phyloP scores from a whole-genome alignment of 75 land plant genomes.

The Cryptomeria japonica region DNA sequence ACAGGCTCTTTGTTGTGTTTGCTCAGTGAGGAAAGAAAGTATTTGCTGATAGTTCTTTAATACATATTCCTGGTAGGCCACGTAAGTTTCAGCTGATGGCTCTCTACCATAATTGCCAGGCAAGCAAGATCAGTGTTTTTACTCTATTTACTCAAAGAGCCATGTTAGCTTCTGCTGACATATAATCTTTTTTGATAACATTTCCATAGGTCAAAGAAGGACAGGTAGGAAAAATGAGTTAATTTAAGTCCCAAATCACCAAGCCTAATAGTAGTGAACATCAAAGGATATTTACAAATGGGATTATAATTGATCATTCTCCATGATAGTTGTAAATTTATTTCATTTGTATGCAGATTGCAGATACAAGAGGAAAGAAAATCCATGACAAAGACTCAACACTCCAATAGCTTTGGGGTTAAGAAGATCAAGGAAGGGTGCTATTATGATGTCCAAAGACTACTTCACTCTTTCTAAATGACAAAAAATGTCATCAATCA shows the following conservation, averaged over 20 bases:
- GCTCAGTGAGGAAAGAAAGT: not conserved
- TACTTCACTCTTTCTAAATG: not conserved
- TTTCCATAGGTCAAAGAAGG: not conserved
- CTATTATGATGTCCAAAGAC: not conserved
- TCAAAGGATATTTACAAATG: not conserved
- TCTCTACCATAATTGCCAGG: not conserved
- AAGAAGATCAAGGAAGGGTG: not conserved
- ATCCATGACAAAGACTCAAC: not conserved
- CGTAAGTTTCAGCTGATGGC: not conserved
- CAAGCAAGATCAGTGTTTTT: not conserved
- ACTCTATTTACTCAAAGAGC: not conserved
- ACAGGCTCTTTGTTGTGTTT: no score
- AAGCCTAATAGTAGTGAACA: not conserved
- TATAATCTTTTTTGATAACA: not conserved
- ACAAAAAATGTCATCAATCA: not conserved
- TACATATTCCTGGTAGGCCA: not conserved
- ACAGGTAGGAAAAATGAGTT: not conserved
- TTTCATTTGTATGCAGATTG: not conserved
- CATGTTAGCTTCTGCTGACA: not conserved
- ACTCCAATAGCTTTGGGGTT: not conserved
- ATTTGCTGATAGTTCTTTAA: not conserved
- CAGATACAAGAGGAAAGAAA: not conserved
- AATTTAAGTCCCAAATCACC: not conserved
- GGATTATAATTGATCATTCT: not conserved
- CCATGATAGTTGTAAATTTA: not conserved